These are phyloP conservation scores for Ambrosiella xylebori DNA, from an alignment of 2,329 filamentous ascomycete species.

Conservation along the genomic window DNA sequence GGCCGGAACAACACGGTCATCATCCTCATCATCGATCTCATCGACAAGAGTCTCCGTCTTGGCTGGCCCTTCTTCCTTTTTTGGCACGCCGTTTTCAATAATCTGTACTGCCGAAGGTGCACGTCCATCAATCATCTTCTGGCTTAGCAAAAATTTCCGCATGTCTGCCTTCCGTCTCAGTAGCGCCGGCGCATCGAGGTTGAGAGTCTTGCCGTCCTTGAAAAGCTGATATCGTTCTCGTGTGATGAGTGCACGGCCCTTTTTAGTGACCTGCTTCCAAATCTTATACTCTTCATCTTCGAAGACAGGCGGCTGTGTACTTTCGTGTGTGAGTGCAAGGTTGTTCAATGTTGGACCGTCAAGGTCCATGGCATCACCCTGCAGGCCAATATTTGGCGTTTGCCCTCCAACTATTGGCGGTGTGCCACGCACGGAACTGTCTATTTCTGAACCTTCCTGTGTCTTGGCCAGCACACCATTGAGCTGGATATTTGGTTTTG, in stretches of 20 bases:
- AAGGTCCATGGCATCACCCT: constrained; percentile 72
- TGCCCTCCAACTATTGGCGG: constrained; percentile 58
- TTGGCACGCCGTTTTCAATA: not conserved
- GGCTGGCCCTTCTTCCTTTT: constrained; percentile 1
- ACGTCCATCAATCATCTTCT: constrained; percentile 20
- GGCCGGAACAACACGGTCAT: constrained; percentile 56
- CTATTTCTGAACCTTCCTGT: constrained; percentile 65
- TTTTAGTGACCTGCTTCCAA: constrained; percentile 98
- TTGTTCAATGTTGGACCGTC: constrained; percentile 58
- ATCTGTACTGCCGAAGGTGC: constrained; percentile 18
- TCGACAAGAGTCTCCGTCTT: constrained; percentile 55
- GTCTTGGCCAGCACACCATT: constrained; percentile 45
- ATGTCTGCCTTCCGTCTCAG: constrained; percentile 74
- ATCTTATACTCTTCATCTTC: constrained; percentile 92
- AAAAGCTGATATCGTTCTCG: constrained; percentile 79
- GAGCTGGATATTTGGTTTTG: constrained; percentile 54
- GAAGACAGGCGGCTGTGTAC: constrained; percentile 57
- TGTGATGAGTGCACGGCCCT: constrained; percentile 71
- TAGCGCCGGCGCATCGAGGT: constrained; percentile 73
- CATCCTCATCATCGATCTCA: constrained; percentile 67
- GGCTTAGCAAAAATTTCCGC: constrained; percentile 51
- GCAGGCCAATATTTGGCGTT: constrained; percentile 62
- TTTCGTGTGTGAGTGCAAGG: constrained; percentile 43
- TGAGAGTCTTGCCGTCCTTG: constrained; percentile 60
- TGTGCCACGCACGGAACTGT: constrained; percentile 59